Evolutionary conservation across 1,284 basidiomycete genomes (phyloP).

Genomic region (Ganoderma sinense): DNA sequence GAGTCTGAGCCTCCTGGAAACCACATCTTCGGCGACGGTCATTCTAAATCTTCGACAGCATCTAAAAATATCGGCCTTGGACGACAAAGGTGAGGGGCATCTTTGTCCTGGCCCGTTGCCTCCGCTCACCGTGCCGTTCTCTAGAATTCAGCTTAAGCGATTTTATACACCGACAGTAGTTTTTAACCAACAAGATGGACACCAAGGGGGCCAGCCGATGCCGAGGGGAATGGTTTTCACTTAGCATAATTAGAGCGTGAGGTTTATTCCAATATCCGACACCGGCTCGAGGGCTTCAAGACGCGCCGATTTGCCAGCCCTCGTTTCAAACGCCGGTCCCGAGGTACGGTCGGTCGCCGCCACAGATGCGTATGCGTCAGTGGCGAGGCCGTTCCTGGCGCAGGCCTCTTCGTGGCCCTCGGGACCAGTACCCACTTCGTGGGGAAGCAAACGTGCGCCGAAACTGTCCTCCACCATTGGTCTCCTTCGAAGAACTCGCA

Average conservation of each 20-base stretch:
- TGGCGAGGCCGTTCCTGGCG: conserved; percentile 16
- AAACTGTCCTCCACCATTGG: background rate
- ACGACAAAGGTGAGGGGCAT: background rate
- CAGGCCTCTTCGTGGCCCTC: conserved; percentile 23
- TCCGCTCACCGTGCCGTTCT: background rate
- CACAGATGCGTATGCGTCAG: background rate
- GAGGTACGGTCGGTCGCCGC: conserved; percentile 17
- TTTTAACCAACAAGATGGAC: background rate
- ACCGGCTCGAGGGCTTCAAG: conserved; percentile 3
- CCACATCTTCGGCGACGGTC: background rate
- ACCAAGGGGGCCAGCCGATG: background rate
- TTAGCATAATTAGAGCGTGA: background rate
- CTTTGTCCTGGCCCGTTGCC: background rate
- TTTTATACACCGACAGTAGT: background rate
- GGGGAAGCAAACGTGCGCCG: conserved; percentile 23
- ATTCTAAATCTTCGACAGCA: background rate
- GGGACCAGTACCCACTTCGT: conserved; percentile 18
- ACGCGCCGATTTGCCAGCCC: background rate
- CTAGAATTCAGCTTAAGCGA: no score
- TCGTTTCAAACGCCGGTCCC: conserved; percentile 9
- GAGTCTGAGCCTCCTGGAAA: background rate
- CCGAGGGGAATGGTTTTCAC: background rate
- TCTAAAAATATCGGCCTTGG: background rate
- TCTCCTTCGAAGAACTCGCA: background rate
- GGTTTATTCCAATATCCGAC: background rate